Evolutionary conservation across 1,284 basidiomycete genomes (phyloP).

Genomic region (Ustilago esculenta): DNA sequence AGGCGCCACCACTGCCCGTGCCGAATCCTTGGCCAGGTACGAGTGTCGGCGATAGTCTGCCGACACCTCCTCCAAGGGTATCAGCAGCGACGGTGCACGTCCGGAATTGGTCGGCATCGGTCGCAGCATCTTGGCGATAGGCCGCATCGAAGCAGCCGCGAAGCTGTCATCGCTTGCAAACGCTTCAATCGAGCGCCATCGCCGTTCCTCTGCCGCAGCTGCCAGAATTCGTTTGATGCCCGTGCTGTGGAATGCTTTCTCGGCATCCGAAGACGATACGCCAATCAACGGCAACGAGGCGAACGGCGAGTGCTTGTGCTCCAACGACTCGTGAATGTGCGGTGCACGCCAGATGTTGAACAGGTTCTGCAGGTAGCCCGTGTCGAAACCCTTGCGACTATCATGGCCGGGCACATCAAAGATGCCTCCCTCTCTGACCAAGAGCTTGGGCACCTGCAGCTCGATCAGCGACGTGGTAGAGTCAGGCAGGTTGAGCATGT

Average conservation of each 20-base stretch:
- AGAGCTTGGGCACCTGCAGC: constrained; percentile 77
- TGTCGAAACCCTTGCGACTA: constrained; percentile 73
- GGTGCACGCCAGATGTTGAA: constrained; percentile 92
- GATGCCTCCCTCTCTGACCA: constrained; percentile 83
- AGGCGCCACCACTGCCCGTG: constrained; percentile 83
- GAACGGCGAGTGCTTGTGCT: constrained; percentile 73
- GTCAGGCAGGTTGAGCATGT: constrained; percentile 82
- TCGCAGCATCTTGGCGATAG: constrained; percentile 67
- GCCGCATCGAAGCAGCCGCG: constrained; percentile 69
- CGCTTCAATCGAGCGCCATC: constrained; percentile 40
- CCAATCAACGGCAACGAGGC: constrained; percentile 80
- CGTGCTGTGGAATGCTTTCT: constrained; percentile 72
- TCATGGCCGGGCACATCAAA: constrained; percentile 75
- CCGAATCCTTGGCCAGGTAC: constrained; percentile 79
- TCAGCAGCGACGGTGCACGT: constrained; percentile 68
- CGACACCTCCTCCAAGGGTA: constrained; percentile 75
- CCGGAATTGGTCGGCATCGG: constrained; percentile 59
- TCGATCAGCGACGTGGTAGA: constrained; percentile 86
- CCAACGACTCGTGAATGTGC: constrained; percentile 79
- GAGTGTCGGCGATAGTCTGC: constrained; percentile 76
- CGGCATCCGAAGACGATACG: constrained; percentile 74
- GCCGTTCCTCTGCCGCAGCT: constrained; percentile 63
- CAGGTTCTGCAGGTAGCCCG: constrained; percentile 75
- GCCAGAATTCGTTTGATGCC: constrained; percentile 71
- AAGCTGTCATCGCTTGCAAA: constrained; percentile 73